Evolutionary conservation across 768 basidiomycete species (phyloP), one percentile per base, ranked within the genome.

Genomic region (Suillus discolor): DNA sequence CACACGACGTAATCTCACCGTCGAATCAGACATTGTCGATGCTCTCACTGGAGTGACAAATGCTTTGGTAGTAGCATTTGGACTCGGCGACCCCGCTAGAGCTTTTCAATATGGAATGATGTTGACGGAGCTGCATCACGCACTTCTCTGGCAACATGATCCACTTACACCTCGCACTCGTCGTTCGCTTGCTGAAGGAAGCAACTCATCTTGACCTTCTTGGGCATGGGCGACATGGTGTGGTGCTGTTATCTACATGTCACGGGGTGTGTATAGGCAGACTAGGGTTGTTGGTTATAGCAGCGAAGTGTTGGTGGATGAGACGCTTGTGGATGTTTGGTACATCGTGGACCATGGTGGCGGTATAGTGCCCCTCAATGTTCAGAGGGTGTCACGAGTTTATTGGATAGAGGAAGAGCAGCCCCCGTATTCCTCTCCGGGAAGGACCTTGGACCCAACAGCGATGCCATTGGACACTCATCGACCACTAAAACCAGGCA

Each of bases 221-320:
- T 73, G 72, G 72, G 70, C 73, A 20, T 73, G 72, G 73, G 65
- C 73, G 3, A 73, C 71, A 4, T 73, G 72, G 72, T 69, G 61
- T 34, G 71, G 73, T 28, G 71, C 69, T 6, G 57, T 66, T 15
- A 25, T 28, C 28, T 57, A 66, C 54, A 61, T 16, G 20, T 3
- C 5, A 31, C 11, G 2, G 54, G 11, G 11, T 4, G 54, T n/a
- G 31, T 55, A 55, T 34, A 12, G 11, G 49, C 54, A 23, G 54
- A 63, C 4, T 36, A 64, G 38, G 16, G 57, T 28, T 28, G 11
- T 1, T 20, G 41, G 8, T 49, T 61, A 28, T 1, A 55, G 51
- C 41, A 39, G 4, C 4, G 63, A 62, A 25, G 38, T 18, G 2
- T n/a, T 13, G 6, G 73, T 73, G 18, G 51, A 44, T 0, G 72